Conservation (phyloP, 768 basidiomycete genomes). For the Boletus speciosus region DNA sequence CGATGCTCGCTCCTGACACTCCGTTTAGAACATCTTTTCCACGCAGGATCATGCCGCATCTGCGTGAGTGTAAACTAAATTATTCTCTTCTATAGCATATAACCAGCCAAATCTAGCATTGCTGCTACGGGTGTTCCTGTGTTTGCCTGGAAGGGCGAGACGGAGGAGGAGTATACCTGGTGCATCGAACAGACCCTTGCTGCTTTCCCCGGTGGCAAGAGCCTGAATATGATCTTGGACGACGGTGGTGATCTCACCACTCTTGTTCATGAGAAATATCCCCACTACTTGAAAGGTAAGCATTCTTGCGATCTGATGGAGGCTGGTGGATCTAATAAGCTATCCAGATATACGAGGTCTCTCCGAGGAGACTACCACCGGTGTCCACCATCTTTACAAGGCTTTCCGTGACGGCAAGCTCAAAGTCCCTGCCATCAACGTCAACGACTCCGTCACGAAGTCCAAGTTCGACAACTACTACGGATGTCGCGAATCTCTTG, state of each 20-base stretch:
- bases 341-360: constrained; percentile 78
- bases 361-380: constrained; percentile 99
- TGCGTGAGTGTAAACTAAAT: constrained; percentile 54
- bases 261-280: constrained; percentile 94
- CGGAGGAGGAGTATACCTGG: constrained; percentile 98
- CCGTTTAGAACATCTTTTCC: constrained; percentile 90
- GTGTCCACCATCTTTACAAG: constrained; percentile 99
- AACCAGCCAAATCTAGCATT: constrained; percentile 49
- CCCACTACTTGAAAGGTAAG: constrained; percentile 78
- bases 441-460: constrained; percentile 99
- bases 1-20: background rate
- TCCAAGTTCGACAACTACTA: constrained; percentile 99
- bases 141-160: constrained; percentile 99
- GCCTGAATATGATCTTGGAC: constrained; percentile 98
- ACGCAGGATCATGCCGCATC: constrained; percentile 99
- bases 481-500: constrained; percentile 98
- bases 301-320: background rate
- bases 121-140: constrained; percentile 98
- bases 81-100: background rate
- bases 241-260: constrained; percentile 97
- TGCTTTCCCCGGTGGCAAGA: constrained; percentile 80
- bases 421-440: constrained; percentile 98
- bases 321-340: background rate
- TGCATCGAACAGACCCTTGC: constrained; percentile 94
- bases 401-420: constrained; percentile 93